phyloP scores from a whole-genome alignment of 208 protist genomes.

The Leishmania arabica region DNA sequence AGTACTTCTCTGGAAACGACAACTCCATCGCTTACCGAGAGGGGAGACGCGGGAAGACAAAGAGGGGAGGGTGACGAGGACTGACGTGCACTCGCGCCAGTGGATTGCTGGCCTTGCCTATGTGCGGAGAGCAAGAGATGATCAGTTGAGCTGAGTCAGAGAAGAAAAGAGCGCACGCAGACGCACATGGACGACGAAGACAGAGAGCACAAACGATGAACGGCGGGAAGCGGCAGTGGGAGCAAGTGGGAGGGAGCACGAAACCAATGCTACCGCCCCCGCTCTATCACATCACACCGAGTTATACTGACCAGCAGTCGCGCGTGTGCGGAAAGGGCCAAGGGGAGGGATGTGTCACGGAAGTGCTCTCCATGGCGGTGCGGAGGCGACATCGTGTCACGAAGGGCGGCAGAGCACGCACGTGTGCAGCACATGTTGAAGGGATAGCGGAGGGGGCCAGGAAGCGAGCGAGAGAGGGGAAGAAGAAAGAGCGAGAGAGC shows the following conservation, averaged over 20 bases:
- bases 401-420: not conserved
- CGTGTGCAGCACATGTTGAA: not conserved
- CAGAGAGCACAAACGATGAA: not conserved
- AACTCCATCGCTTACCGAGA: constrained; percentile 41
- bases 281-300: not conserved
- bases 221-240: not conserved
- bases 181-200: not conserved
- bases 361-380: not conserved
- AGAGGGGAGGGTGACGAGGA: not conserved
- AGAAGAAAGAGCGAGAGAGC: not conserved
- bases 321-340: not conserved
- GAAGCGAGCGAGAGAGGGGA: not conserved
- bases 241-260: not conserved
- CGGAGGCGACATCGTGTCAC: not conserved
- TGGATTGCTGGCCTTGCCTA: not conserved
- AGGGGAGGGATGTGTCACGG: not conserved
- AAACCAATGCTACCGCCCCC: not conserved
- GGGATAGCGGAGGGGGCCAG: not conserved
- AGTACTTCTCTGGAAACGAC: constrained; percentile 73
- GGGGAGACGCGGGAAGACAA: not conserved
- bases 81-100: not conserved
- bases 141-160: not conserved
- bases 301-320: not conserved
- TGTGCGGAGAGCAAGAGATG: not conserved
- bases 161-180: not conserved